phyloP scores from a whole-genome alignment of 2,329 filamentous ascomycete species.

The Stemphylium beticola region DNA sequence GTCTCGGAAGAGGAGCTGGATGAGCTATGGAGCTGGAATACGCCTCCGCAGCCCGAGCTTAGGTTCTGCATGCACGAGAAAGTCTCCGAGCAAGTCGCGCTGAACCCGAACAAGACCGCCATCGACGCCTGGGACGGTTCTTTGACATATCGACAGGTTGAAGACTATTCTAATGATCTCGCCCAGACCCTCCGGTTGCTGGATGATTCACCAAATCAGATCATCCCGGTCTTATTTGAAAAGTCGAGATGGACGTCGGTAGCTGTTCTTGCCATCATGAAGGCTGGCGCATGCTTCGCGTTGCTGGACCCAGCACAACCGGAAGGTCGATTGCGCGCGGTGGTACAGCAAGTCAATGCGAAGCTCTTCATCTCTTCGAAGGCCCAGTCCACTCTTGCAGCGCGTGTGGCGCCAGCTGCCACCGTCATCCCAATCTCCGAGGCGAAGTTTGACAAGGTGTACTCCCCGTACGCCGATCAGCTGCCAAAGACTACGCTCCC shows the following conservation, averaged over 20 bases:
- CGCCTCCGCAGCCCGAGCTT: constrained; percentile 51
- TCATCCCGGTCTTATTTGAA: constrained; percentile 50
- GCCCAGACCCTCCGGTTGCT: constrained; percentile 35
- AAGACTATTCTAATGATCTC: constrained; percentile 41
- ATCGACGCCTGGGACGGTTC: constrained; percentile 49
- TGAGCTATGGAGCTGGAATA: constrained; percentile 58
- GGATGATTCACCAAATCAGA: constrained; percentile 33
- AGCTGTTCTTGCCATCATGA: constrained; percentile 50
- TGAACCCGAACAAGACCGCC: constrained; percentile 45
- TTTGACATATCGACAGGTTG: constrained; percentile 45
- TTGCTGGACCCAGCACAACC: constrained; percentile 47
- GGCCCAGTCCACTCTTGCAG: constrained; percentile 35
- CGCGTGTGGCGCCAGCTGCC: constrained; percentile 36
- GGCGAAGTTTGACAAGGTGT: constrained; percentile 39
- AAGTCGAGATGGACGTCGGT: constrained; percentile 50
- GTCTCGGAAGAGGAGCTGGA: constrained; percentile 49
- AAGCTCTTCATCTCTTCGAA: constrained; percentile 39
- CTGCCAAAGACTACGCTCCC: constrained; percentile 36
- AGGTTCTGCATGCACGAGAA: constrained; percentile 58
- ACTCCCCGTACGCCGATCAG: constrained; percentile 35
- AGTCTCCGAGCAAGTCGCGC: constrained; percentile 48
- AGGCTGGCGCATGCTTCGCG: constrained; percentile 48
- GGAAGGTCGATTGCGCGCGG: constrained; percentile 40
- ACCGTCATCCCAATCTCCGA: constrained; percentile 44
- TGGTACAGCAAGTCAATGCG: constrained; percentile 40